Percentiles rank a stretch among this genome's conserved stretches.
phyloP scores from a whole-genome alignment of 345 rosid genomes.

The Microcos paniculata region DNA sequence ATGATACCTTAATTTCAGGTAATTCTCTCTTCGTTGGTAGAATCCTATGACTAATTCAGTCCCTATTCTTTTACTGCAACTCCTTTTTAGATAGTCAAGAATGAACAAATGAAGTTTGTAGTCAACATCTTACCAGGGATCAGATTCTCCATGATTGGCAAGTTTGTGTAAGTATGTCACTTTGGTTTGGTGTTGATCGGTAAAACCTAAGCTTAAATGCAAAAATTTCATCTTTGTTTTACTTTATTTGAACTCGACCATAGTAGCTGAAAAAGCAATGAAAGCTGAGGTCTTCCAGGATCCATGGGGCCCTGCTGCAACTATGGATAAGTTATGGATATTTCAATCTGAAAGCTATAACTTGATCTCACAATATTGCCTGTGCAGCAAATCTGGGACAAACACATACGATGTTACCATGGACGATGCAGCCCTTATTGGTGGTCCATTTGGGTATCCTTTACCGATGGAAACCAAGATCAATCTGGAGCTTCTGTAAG shows the following conservation, averaged over 20 bases:
- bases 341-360: not conserved
- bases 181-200: not conserved
- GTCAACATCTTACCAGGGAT: constrained; percentile 70
- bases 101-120: constrained; percentile 63
- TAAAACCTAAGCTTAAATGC: not conserved
- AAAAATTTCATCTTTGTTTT: not conserved
- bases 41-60: not conserved
- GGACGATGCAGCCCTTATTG: constrained; percentile 87
- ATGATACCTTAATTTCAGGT: not conserved
- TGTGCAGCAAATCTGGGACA: constrained; percentile 49
- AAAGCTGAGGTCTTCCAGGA: not conserved
- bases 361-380: not conserved
- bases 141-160: constrained; percentile 86
- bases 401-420: constrained; percentile 51
- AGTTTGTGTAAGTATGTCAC: constrained; percentile 49
- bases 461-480: constrained; percentile 65
- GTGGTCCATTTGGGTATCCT: constrained; percentile 74
- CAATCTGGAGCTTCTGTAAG: constrained; percentile 67
- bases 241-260: not conserved
- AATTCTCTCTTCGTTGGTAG: not conserved
- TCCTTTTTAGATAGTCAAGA: constrained; percentile 54
- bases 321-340: not conserved
- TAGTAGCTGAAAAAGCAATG: not conserved
- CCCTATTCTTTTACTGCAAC: not conserved
- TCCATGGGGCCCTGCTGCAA: not conserved